Evolutionary conservation across 306 rosid genomes (phyloP), one percentile per base, ranked within the genome.

Genomic region (Trifolium pratense): DNA sequence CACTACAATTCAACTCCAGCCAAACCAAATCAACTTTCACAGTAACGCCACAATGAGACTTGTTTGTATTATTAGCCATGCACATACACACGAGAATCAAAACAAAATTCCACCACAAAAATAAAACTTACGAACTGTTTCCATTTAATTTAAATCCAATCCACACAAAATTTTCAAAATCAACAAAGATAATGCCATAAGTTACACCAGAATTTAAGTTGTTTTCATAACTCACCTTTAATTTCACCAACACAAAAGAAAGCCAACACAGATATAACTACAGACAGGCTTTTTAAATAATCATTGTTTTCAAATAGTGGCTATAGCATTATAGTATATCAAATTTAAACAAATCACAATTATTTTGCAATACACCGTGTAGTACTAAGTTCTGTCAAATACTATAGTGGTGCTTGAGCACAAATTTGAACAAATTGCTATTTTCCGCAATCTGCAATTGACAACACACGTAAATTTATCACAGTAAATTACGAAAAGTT

Each of bases 21-120:
- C 18, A 61, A 31, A 80, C 8, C 26, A 53, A 52, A 34, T 49
- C 12, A 66, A 46, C 21, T 13, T 48, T 25, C 64, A 73, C 57
- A n/a, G 53, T 6, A 16, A 6, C 5, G 3, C 42, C 40, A 55
- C 42, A 18, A 34, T 42, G 36, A 53, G 39, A 65, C 7, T 43
- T 55, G 43, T 15, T 31, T 21, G 37, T 20, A 74, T 48, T 42
- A 74, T 48, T 0, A 56, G 29, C 75, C 60, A 67, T 26, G 15
- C 40, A 56, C 59, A 29, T 18, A 9, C 31, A 16, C 64, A 68
- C 32, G 9, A 71, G 29, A 46, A 58, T 43, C 18, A 18, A 63
- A 64, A 40, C 61, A 29, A 78, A 70, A 48, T 3, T 29, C 45
- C 69, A n/a, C 25, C 49, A 60, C 63, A 0, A 29, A 40, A 9